Evolutionary conservation across 495 filamentous ascomycete genomes (phyloP).

Genomic region (Aspergillus egyptiacus): DNA sequence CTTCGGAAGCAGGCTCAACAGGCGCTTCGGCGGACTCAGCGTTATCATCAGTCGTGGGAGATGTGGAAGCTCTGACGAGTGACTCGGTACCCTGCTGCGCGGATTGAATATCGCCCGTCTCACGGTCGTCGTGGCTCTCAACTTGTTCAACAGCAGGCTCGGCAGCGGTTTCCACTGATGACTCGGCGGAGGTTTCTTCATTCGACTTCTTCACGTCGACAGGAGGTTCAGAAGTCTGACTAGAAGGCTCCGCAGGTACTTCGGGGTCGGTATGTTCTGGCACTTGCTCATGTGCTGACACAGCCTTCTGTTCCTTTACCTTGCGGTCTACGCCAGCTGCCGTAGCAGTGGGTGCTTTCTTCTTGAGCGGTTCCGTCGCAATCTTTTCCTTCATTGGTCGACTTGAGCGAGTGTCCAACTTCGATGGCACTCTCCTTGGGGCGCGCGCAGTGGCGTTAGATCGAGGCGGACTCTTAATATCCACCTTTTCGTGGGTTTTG

Average conservation of each 20-base stretch:
- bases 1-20: slow-evolving; percentile 4
- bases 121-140: neutral
- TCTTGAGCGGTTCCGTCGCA: slow-evolving; percentile 18
- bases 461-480: slow-evolving; percentile 38
- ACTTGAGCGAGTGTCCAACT: slow-evolving; percentile 19
- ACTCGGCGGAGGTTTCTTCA: neutral
- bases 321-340: slow-evolving; percentile 1
- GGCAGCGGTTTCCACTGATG: neutral
- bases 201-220: slow-evolving; percentile 4
- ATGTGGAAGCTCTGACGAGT: neutral
- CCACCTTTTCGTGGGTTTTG: slow-evolving; percentile 68
- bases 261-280: neutral
- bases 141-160: slow-evolving; percentile 1
- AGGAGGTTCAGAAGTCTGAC: neutral
- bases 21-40: slow-evolving; percentile 5
- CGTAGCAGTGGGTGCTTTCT: slow-evolving; percentile 9
- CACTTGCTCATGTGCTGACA: neutral
- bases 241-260: slow-evolving; percentile 1
- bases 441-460: slow-evolving; percentile 15
- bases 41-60: neutral
- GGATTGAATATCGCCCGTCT: neutral
- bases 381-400: slow-evolving; percentile 22
- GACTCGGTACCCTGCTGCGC: neutral
- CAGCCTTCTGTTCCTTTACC: slow-evolving; percentile 6
- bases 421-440: slow-evolving; percentile 20